These are phyloP conservation scores for Kodamaea plutei DNA, from an alignment of 1,139 yeast genomes.

Conservation along the genomic window DNA sequence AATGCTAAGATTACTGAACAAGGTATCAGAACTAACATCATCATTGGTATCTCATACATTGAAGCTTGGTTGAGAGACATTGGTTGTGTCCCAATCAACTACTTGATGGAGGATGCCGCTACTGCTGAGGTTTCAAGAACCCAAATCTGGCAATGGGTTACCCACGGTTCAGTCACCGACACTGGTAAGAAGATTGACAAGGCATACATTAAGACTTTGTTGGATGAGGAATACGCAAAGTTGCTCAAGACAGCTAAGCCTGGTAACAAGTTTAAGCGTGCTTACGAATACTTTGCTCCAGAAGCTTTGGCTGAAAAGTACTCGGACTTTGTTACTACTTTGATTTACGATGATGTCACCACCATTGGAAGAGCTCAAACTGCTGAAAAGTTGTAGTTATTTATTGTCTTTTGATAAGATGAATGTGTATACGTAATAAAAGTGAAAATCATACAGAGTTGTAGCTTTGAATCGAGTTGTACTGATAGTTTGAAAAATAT, in stretches of 20 bases:
- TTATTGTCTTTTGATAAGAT: constrained; percentile 9
- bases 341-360: constrained; percentile 39
- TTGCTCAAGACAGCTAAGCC: constrained; percentile 44
- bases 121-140: constrained; percentile 84
- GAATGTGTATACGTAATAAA: background rate
- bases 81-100: constrained; percentile 81
- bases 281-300: constrained; percentile 60
- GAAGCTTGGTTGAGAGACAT: constrained; percentile 81
- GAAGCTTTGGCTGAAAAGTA: constrained; percentile 64
- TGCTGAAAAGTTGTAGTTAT: constrained; percentile 40
- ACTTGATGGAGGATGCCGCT: constrained; percentile 84
- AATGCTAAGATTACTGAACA: constrained; percentile 64
- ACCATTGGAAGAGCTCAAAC: constrained; percentile 45
- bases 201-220: constrained; percentile 50
- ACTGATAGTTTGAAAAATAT: too few relatives aligned
- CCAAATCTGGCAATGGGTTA: constrained; percentile 82
- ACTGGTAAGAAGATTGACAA: constrained; percentile 56
- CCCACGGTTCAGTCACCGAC: constrained; percentile 63
- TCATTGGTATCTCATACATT: constrained; percentile 71
- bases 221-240: constrained; percentile 60
- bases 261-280: constrained; percentile 61
- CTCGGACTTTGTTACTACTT: constrained; percentile 70
- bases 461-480: too few relatives aligned
- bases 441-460: too few relatives aligned
- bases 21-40: constrained; percentile 68